Evolutionary conservation across 257 asterid genomes (phyloP).

Genomic region (Gynochthodes officinalis): DNA sequence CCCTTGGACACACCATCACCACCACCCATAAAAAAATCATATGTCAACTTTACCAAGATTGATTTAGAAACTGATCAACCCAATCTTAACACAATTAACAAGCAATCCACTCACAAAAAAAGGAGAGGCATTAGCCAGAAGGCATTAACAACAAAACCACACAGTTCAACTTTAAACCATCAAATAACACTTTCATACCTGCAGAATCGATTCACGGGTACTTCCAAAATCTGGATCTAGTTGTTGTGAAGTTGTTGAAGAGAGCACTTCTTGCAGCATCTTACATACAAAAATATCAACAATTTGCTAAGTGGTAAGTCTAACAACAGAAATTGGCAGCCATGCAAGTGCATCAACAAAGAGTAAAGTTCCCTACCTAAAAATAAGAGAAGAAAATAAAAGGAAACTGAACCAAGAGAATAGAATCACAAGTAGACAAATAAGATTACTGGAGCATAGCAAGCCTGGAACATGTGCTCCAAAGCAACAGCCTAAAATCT

Average conservation of each 20-base stretch:
- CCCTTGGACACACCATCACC: too few relatives aligned
- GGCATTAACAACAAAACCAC: neutral
- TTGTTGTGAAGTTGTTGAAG: slow-evolving; percentile 53
- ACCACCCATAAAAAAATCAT: too few relatives aligned
- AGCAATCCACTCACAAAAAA: neutral
- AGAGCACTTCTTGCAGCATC: slow-evolving; percentile 73
- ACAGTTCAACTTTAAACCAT: neutral
- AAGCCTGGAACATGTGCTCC: neutral
- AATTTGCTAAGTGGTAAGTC: slow-evolving; percentile 13
- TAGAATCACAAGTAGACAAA: neutral
- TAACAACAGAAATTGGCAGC: neutral
- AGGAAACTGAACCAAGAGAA: slow-evolving; percentile 1
- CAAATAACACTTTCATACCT: slow-evolving; percentile 37
- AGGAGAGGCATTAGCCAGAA: neutral
- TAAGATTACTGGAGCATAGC: neutral
- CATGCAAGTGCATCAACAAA: neutral
- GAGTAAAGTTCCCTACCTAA: neutral
- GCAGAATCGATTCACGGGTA: slow-evolving; percentile 80
- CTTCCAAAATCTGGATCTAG: slow-evolving; percentile 56
- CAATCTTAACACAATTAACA: neutral
- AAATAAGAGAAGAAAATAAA: slow-evolving; percentile 6
- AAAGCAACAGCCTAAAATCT: slow-evolving; percentile 8
- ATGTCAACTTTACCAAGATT: neutral
- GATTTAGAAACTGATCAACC: neutral
- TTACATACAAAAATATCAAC: slow-evolving; percentile 27